Conservation (phyloP, 2,329 filamentous ascomycete genomes). For the Xylaria sp. region DNA sequence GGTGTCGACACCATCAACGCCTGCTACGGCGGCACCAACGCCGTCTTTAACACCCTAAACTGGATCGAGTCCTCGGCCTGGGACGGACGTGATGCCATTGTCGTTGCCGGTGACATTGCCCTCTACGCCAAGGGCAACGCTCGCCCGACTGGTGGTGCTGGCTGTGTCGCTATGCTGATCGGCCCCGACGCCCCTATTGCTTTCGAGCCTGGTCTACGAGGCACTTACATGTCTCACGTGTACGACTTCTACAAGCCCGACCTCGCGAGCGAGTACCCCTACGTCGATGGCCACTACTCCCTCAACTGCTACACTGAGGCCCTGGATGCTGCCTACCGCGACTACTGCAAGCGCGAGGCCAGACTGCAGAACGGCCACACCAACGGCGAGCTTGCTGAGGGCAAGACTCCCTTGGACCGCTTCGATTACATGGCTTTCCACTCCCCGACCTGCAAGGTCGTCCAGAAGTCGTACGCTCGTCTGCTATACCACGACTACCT, state of each 20-base stretch:
- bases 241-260: constrained; percentile 95
- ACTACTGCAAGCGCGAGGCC: constrained; percentile 79
- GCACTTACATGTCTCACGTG: constrained; percentile 82
- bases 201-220: constrained; percentile 81
- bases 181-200: constrained; percentile 81
- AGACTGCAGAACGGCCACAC: constrained; percentile 64
- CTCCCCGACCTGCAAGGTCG: constrained; percentile 86
- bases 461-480: constrained; percentile 85
- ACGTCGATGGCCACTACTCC: constrained; percentile 86
- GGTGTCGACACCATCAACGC: constrained; percentile 86
- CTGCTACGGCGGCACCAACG: constrained; percentile 88
- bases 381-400: constrained; percentile 56
- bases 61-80: constrained; percentile 88
- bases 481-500: constrained; percentile 89
- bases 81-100: constrained; percentile 84
- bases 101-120: constrained; percentile 84
- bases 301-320: constrained; percentile 84
- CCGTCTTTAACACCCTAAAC: constrained; percentile 83
- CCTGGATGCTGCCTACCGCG: constrained; percentile 82
- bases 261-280: constrained; percentile 85
- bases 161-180: constrained; percentile 80
- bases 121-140: constrained; percentile 86
- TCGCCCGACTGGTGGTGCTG: constrained; percentile 82
- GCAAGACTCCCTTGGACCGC: constrained; percentile 76
- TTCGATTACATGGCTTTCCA: constrained; percentile 89